Conservation (phyloP, 148 eudicot species). For the Diospyros kaki region DNA sequence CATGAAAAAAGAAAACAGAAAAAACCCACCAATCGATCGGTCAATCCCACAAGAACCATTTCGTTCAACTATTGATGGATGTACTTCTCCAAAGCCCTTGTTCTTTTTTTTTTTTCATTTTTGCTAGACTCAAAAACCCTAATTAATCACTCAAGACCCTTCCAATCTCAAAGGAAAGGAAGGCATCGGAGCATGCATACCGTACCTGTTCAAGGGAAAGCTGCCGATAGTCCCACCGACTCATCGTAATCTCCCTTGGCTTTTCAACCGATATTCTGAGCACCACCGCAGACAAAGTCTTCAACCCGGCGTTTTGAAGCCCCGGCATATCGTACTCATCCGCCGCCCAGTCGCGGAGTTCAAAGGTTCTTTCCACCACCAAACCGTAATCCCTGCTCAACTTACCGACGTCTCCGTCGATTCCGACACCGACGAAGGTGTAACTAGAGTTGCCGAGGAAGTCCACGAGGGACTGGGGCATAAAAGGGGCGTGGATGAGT, state of each 20-base stretch:
- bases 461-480: slow-evolving; percentile 16
- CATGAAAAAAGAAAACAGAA: too few species aligned
- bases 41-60: too few species aligned
- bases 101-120: too few species aligned
- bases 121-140: too few species aligned
- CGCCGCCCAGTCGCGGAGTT: slow-evolving; percentile 12
- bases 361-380: slow-evolving; percentile 12
- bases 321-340: background rate
- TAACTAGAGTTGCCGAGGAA: slow-evolving; percentile 15
- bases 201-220: slow-evolving; percentile 21
- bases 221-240: slow-evolving; percentile 19
- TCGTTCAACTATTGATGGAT: too few species aligned
- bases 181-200: slow-evolving; percentile 34
- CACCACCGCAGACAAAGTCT: slow-evolving; percentile 14
- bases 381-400: background rate
- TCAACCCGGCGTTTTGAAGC: slow-evolving; percentile 6
- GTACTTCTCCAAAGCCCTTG: too few species aligned
- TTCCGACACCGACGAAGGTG: slow-evolving; percentile 36
- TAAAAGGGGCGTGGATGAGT: slow-evolving; percentile 15
- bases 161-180: slow-evolving; percentile 23
- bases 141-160: background rate
- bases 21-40: too few species aligned
- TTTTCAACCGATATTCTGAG: slow-evolving; percentile 10
- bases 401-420: background rate
- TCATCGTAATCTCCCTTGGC: slow-evolving; percentile 5